phyloP scores from a whole-genome alignment of 2,329 filamentous ascomycete genomes.

The Rhinocladiella similis region DNA sequence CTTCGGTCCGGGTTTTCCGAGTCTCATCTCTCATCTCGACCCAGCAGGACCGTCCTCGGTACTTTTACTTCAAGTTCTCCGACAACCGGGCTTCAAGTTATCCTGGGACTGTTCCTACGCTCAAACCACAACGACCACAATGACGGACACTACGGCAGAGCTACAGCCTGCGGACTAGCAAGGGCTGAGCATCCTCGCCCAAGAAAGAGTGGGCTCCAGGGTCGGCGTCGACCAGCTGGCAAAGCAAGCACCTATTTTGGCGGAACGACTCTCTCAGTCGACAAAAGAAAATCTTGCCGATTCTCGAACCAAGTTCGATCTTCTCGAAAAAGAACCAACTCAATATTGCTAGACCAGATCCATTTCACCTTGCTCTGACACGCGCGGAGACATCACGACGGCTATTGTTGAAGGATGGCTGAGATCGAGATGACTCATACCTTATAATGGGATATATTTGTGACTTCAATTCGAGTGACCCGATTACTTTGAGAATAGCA shows the following conservation, averaged over 20 bases:
- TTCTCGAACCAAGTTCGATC: constrained; percentile 46
- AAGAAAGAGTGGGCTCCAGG: constrained; percentile 45
- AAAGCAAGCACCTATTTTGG: constrained; percentile 43
- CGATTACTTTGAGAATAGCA: too few relatives aligned
- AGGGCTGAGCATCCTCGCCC: constrained; percentile 44
- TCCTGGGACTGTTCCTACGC: too few relatives aligned
- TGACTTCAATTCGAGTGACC: too few relatives aligned
- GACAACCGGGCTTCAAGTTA: too few relatives aligned
- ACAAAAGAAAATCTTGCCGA: constrained; percentile 45
- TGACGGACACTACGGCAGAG: constrained; percentile 52
- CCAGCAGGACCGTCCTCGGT: too few relatives aligned
- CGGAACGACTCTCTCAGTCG: constrained; percentile 45
- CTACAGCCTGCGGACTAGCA: constrained; percentile 45
- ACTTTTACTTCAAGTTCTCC: too few relatives aligned
- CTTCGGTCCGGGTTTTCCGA: too few relatives aligned
- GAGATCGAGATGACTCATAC: constrained; percentile 42
- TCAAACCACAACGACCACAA: too few relatives aligned
- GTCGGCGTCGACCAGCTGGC: constrained; percentile 46
- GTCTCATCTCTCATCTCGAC: too few relatives aligned
- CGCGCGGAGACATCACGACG: constrained; percentile 45
- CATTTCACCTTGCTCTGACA: constrained; percentile 52
- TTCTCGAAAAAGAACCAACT: constrained; percentile 50
- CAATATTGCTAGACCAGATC: constrained; percentile 52
- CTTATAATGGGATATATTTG: too few relatives aligned
- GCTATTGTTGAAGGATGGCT: constrained; percentile 3